phyloP scores from a whole-genome alignment of 2,329 filamentous ascomycete genomes.

The Colletotrichum sublineola region DNA sequence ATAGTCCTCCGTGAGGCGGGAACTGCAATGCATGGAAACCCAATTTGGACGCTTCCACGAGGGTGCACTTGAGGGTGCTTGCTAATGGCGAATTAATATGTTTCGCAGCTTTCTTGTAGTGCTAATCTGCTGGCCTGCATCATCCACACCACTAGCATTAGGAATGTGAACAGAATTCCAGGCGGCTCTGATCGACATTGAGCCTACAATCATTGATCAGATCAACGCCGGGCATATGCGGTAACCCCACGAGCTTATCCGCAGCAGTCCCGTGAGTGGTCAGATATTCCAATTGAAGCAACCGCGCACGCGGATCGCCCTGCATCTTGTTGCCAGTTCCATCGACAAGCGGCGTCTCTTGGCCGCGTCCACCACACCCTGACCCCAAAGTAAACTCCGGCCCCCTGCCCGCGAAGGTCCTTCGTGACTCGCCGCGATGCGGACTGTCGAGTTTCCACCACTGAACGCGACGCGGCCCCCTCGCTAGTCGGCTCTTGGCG shows the following conservation, averaged over 20 bases:
- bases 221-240: not conserved
- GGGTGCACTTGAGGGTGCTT: not conserved
- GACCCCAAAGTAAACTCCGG: not conserved
- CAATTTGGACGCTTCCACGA: not conserved
- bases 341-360: not conserved
- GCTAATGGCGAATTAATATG: not conserved
- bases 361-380: conserved; percentile 10
- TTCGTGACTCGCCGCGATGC: not conserved
- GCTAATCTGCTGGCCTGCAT: conserved; percentile 4
- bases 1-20: conserved; percentile 1
- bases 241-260: conserved; percentile 24
- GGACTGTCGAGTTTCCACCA: conserved; percentile 35
- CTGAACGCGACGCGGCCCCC: not conserved
- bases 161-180: not conserved
- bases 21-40: too few relatives aligned
- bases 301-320: not conserved
- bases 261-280: not conserved
- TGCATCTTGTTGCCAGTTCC: conserved; percentile 9
- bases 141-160: not conserved
- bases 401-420: not conserved
- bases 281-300: not conserved
- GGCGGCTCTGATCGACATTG: not conserved
- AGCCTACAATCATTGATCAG: not conserved
- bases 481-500: conserved; percentile 29
- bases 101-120: not conserved